Evolutionary conservation across 2,329 filamentous ascomycete species (phyloP).

Genomic region (Colletotrichum tropicale): DNA sequence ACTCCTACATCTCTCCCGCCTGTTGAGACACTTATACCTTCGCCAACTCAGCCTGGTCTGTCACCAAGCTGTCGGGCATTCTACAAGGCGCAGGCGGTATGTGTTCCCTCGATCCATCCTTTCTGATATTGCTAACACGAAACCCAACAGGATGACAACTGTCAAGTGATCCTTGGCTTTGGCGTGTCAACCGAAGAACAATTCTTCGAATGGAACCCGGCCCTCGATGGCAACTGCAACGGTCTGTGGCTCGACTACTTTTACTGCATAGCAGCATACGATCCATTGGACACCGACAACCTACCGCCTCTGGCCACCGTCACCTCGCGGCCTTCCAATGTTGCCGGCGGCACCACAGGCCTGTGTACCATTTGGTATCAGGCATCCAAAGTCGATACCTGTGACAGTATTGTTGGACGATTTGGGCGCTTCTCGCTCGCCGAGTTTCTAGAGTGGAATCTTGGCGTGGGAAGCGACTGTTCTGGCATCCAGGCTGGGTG

Average conservation of each 20-base stretch:
- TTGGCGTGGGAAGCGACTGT: neutral
- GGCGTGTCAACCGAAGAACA: slow-evolving; percentile 23
- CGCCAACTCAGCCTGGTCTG: neutral
- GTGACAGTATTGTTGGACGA: neutral
- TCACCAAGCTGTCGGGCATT: slow-evolving; percentile 10
- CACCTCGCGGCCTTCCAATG: neutral
- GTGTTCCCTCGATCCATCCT: neutral
- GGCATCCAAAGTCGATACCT: neutral
- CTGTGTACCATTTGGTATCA: neutral
- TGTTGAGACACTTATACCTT: neutral
- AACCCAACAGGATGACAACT: slow-evolving; percentile 4
- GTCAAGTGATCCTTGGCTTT: slow-evolving; percentile 12
- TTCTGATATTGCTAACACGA: neutral
- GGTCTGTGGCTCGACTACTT: slow-evolving; percentile 25
- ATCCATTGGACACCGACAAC: neutral
- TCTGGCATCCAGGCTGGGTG: neutral
- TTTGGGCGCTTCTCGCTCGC: neutral
- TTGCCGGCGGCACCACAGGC: neutral
- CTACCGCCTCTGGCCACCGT: neutral
- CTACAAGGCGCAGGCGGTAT: neutral
- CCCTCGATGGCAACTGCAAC: slow-evolving; percentile 24
- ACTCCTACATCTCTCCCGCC: neutral
- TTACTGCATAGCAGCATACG: slow-evolving; percentile 24
- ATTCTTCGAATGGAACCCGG: slow-evolving; percentile 32
- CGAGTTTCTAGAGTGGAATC: neutral